A percentile compares a stretch with the other conserved stretches of the same genome.
These are phyloP conservation scores for Mollisiaceae sp. DNA, from an alignment of 2,329 filamentous ascomycete species.

Conservation along the genomic window DNA sequence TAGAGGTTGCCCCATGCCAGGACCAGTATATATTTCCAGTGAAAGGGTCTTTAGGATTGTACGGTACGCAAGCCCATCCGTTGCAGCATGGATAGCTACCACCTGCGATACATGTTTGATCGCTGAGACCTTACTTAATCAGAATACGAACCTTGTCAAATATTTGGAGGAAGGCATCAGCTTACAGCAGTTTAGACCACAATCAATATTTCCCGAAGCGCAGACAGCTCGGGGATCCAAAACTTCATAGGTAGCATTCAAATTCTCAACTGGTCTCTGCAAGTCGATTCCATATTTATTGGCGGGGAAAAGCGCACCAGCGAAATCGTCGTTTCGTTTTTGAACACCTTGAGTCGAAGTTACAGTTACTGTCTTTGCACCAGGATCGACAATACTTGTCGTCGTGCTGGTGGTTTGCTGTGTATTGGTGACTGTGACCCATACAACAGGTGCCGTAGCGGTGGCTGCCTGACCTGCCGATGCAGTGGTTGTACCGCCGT, in stretches of 20 bases:
- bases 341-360: background rate
- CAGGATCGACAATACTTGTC: conserved; percentile 5
- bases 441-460: conserved; percentile 1
- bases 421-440: conserved; percentile 9
- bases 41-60: conserved; percentile 5
- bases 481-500: background rate
- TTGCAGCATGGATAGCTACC: conserved; percentile 4
- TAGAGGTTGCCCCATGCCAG: background rate
- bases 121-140: background rate
- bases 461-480: background rate
- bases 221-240: conserved; percentile 5
- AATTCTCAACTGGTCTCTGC: background rate
- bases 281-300: background rate
- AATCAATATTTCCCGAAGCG: background rate
- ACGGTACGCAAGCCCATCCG: conserved; percentile 10
- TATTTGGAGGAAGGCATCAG: background rate
- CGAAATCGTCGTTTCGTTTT: background rate
- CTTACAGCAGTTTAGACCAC: conserved; percentile 10
- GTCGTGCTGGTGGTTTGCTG: conserved; percentile 8
- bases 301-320: background rate
- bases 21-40: conserved; percentile 6
- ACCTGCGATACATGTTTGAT: conserved; percentile 2
- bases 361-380: conserved; percentile 7
- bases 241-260: background rate
- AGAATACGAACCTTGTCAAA: background rate